phyloP scores from a whole-genome alignment of 345 rosid genomes.

The Gossypium herbaceum region DNA sequence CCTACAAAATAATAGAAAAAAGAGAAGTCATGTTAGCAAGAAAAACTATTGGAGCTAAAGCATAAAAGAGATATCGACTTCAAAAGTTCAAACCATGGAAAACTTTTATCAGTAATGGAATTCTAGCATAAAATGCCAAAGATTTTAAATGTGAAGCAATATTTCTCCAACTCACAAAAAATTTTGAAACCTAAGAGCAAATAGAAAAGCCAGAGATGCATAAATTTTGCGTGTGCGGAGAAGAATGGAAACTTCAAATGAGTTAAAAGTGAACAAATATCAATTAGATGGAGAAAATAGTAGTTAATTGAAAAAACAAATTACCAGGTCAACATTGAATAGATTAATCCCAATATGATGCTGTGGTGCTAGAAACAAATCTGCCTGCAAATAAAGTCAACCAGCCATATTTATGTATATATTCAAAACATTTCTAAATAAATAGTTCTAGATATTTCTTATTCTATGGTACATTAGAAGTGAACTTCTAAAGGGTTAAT shows the following conservation, averaged over 20 bases:
- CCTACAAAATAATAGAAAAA: slow-evolving; percentile 31
- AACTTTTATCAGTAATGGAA: background rate
- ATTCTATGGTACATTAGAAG: background rate
- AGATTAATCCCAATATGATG: slow-evolving; percentile 41
- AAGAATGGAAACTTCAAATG: background rate
- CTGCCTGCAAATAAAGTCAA: slow-evolving; percentile 51
- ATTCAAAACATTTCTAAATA: background rate
- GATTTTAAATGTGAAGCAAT: background rate
- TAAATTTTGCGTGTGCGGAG: background rate
- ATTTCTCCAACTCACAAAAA: background rate
- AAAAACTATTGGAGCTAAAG: background rate
- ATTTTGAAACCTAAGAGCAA: background rate
- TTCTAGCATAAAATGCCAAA: background rate
- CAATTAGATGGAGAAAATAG: slow-evolving; percentile 5
- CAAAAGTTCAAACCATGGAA: too few species aligned
- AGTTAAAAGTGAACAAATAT: background rate
- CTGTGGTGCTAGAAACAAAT: slow-evolving; percentile 76
- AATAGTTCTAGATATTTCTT: background rate
- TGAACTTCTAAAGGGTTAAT: background rate
- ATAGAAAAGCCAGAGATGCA: background rate
- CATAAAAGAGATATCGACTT: background rate
- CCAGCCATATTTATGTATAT: background rate
- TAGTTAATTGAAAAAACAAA: background rate
- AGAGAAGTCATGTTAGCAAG: background rate
- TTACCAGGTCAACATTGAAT: slow-evolving; percentile 72